A percentile compares a stretch with the other conserved stretches of the same genome.
These are phyloP conservation scores for Lyophyllum atratum DNA, from an alignment of 768 basidiomycete species.

Conservation along the genomic window DNA sequence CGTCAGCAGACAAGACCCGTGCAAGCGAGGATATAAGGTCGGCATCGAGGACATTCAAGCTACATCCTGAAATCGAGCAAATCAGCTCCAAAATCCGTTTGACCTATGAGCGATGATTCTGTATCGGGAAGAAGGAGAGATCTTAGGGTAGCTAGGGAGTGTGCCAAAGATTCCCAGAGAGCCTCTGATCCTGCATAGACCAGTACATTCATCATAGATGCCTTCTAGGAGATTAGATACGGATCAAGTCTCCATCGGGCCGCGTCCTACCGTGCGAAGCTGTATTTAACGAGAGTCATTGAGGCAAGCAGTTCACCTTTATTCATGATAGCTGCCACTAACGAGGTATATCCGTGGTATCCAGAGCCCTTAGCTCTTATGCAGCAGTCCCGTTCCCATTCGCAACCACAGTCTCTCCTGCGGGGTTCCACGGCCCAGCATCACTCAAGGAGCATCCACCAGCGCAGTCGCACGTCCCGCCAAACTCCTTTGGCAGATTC, in stretches of 20 bases:
- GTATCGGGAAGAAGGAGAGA: no score
- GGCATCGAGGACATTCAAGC: conserved; percentile 82
- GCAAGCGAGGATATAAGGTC: conserved; percentile 82
- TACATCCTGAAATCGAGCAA: conserved; percentile 73
- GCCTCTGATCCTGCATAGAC: no score
- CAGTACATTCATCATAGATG: no score
- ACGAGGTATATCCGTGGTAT: neutral
- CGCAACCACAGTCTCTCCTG: neutral
- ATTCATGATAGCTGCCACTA: neutral
- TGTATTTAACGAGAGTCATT: no score
- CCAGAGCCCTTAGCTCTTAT: neutral
- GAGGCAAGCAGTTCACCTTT: neutral
- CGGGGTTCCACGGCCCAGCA: conserved; percentile 84
- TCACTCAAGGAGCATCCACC: conserved; percentile 89
- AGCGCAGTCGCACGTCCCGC: conserved; percentile 75
- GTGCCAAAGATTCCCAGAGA: no score
- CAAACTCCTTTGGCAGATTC: conserved; percentile 84
- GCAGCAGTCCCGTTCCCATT: neutral
- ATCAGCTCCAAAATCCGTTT: neutral
- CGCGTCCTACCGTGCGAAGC: no score
- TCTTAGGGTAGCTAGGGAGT: no score
- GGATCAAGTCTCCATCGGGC: no score
- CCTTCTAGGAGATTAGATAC: no score
- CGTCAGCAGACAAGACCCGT: conserved; percentile 54
- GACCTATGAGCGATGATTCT: no score